Evolutionary conservation across 2,329 filamentous ascomycete genomes (phyloP).

Genomic region (Paecilomyces variotii): DNA sequence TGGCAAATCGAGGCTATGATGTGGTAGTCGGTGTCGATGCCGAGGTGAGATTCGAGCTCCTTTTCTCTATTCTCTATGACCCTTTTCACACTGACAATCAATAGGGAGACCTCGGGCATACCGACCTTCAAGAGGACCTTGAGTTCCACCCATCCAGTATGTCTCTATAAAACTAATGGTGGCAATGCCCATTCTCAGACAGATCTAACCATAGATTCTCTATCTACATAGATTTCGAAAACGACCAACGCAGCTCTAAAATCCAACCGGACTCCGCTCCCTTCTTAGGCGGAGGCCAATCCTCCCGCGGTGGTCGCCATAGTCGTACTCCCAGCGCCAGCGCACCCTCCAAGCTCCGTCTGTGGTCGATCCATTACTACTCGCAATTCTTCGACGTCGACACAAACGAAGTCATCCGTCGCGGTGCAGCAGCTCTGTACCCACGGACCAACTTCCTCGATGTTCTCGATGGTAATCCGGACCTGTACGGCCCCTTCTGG

Average conservation of each 20-base stretch:
- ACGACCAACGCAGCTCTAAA: constrained; percentile 45
- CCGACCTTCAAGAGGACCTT: constrained; percentile 95
- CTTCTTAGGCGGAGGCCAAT: constrained; percentile 37
- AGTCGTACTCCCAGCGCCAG: constrained; percentile 26
- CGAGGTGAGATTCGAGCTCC: constrained; percentile 54
- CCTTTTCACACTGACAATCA: background rate
- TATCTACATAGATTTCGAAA: constrained; percentile 56
- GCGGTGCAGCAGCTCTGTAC: constrained; percentile 82
- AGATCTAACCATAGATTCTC: constrained; percentile 18
- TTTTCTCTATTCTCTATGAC: background rate
- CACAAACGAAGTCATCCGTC: constrained; percentile 76
- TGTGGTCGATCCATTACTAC: constrained; percentile 92
- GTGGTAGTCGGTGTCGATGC: constrained; percentile 96
- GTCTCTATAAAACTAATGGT: constrained; percentile 9
- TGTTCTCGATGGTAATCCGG: constrained; percentile 91
- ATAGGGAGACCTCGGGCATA: constrained; percentile 94
- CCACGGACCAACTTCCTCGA: constrained; percentile 93
- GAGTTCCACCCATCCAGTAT: constrained; percentile 90
- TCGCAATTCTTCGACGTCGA: constrained; percentile 98
- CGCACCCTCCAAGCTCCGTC: constrained; percentile 66
- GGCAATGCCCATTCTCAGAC: background rate
- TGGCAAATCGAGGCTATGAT: constrained; percentile 87
- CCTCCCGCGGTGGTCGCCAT: constrained; percentile 34
- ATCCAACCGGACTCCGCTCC: constrained; percentile 42
- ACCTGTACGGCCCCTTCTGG: constrained; percentile 96